Evolutionary conservation across 495 filamentous ascomycete genomes (phyloP), one percentile per base, ranked within the genome.

Genomic region (Penicillium diatomitis): DNA sequence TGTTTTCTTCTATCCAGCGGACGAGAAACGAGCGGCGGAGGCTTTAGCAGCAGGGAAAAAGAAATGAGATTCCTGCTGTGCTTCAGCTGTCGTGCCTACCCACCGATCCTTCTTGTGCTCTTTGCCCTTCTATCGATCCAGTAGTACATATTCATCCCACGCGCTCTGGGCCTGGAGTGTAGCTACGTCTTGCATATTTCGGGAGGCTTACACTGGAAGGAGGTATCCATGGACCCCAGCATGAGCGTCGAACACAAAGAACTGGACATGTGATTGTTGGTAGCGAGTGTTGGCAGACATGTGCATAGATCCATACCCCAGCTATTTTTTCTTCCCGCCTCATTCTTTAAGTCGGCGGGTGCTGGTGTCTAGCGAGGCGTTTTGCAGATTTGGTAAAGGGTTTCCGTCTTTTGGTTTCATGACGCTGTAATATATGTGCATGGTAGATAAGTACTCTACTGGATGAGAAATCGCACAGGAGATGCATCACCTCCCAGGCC

Each of bases 311-410:
- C 20, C 35, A 36, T 31, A 51, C 35, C 29, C 20, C 28, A 35
- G 11, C 32, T 33, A 35, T 32, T 28, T 8, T 43, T 39, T 43
- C 36, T 33, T 5, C 47, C 37, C 39, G 39, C 7, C 3, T 31
- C 40, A 36, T 43, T 12, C 27, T 32, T 49, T 7, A 44, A 28
- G 20, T 20, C 20, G 20, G 20, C 20, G 20, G 44, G 48, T 49
- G 52, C 55, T 38, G 46, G 58, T 54, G 53, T 57, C 56, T 53
- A 62, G 56, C 60, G 60, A 54, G 57, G 57, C 58, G 57, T 63
- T 48, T 43, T 63, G 38, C 41, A 31, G 50, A 47, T 40, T 40
- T 31, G 32, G 41, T 49, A 47, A 32, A 51, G 58, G 52, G 55
- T 59, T 56, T 32, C 52, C 47, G 43, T 20, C 20, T 20, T 20